Evolutionary conservation across 139 green algal species (phyloP).

Genomic region (Chlorella sp.): DNA sequence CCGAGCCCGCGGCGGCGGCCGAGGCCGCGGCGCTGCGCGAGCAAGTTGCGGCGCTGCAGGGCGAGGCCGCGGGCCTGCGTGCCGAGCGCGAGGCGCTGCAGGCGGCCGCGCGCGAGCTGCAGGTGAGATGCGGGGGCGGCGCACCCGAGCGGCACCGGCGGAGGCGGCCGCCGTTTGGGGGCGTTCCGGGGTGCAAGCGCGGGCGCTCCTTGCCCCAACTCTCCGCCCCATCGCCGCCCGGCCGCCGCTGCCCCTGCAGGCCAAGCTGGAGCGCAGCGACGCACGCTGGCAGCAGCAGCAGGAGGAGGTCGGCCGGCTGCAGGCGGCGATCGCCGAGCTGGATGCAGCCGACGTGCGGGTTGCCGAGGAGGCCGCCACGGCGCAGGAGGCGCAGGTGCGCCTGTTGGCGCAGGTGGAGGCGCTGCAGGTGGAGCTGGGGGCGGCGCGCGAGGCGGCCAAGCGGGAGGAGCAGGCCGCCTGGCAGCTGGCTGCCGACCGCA

Average conservation of each 20-base stretch:
- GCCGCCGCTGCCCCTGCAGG: no score
- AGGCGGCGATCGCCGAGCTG: slow-evolving; percentile 6
- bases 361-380: neutral
- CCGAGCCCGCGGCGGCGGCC: neutral
- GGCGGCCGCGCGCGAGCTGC: no score
- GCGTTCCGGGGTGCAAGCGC: no score
- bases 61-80: no score
- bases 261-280: no score
- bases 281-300: slow-evolving; percentile 8
- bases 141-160: neutral
- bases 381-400: neutral
- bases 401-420: slow-evolving; percentile 13
- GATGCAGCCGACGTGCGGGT: neutral
- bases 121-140: neutral
- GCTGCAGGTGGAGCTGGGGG: slow-evolving; percentile 3
- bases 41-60: slow-evolving; percentile 9
- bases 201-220: no score
- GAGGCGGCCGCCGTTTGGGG: no score
- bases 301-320: neutral
- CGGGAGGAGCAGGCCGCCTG: neutral
- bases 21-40: neutral
- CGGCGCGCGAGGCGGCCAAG: neutral
- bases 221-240: no score
- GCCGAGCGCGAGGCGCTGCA: no score
- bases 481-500: neutral